Evolutionary conservation across 768 basidiomycete genomes (phyloP).

Genomic region (Macrocybe gigantea): DNA sequence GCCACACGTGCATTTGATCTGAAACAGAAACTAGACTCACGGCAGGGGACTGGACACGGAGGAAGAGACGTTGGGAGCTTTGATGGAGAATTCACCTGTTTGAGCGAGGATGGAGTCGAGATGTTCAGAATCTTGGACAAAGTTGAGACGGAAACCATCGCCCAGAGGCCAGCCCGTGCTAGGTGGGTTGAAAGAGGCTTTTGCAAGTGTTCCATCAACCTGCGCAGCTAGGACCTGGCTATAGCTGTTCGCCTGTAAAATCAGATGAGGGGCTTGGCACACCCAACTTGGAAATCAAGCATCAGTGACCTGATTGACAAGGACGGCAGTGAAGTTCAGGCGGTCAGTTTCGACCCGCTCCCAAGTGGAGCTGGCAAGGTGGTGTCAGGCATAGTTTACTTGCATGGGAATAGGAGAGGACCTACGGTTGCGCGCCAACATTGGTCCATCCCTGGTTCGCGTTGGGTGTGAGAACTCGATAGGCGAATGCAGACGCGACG

Average conservation of each 20-base stretch:
- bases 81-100: conserved; percentile 52
- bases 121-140: conserved; percentile 45
- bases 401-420: not conserved
- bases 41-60: conserved; percentile 11
- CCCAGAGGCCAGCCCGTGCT: conserved; percentile 64
- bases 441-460: conserved; percentile 48
- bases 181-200: conserved; percentile 43
- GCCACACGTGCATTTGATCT: too few species aligned
- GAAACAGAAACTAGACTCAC: conserved; percentile 12
- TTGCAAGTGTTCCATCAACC: conserved; percentile 42
- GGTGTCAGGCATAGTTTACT: not conserved
- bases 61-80: conserved; percentile 9
- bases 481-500: conserved; percentile 56
- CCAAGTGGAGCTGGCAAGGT: conserved; percentile 49
- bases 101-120: conserved; percentile 62
- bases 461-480: conserved; percentile 51
- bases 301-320: conserved; percentile 24
- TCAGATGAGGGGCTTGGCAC: too few species aligned
- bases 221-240: conserved; percentile 49
- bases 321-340: conserved; percentile 57
- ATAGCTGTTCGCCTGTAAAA: too few species aligned
- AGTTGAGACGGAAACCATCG: conserved; percentile 62
- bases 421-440: conserved; percentile 42
- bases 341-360: conserved; percentile 59
- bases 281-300: too few species aligned